Evolutionary conservation across 2,329 filamentous ascomycete species (phyloP).

Genomic region (Aspergillus jensenii): DNA sequence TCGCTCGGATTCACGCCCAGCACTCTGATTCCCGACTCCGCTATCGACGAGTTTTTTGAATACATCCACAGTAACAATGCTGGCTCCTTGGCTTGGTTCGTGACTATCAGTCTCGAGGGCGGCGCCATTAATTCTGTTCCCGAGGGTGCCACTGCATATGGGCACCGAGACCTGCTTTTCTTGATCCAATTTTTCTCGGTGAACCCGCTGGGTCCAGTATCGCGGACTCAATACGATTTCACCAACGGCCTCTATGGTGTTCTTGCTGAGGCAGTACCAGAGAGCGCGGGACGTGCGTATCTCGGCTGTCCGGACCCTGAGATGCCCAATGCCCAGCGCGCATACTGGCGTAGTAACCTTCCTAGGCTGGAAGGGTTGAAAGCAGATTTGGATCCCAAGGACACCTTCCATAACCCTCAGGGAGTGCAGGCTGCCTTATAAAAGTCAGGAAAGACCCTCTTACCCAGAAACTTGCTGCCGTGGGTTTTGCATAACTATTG

Average conservation of each 20-base stretch:
- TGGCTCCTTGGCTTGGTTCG: conserved; percentile 31
- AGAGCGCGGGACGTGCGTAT: conserved; percentile 45
- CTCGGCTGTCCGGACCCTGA: conserved; percentile 62
- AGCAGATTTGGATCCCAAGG: conserved; percentile 51
- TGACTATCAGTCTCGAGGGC: conserved; percentile 17
- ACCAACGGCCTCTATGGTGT: no score
- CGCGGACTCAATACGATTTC: no score
- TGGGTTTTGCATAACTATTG: no score
- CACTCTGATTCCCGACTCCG: conserved; percentile 47
- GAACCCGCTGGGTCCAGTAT: no score
- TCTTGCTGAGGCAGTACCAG: no score
- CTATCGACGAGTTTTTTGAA: conserved; percentile 53
- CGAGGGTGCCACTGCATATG: conserved; percentile 57
- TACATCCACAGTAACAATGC: conserved; percentile 39
- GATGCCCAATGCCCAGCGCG: conserved; percentile 46
- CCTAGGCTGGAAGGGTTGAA: conserved; percentile 52
- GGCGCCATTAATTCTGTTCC: conserved; percentile 59
- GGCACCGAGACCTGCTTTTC: conserved; percentile 56
- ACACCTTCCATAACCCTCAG: conserved; percentile 61
- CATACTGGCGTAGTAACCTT: conserved; percentile 59
- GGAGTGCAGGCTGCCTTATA: conserved; percentile 29
- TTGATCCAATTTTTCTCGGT: no score
- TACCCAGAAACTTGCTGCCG: no score
- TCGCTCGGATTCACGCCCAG: conserved; percentile 54
- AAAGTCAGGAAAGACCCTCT: no score